Evolutionary conservation across 1,139 yeast genomes (phyloP), one percentile per base, ranked within the genome.

Genomic region (Yamadazyma conglobata): DNA sequence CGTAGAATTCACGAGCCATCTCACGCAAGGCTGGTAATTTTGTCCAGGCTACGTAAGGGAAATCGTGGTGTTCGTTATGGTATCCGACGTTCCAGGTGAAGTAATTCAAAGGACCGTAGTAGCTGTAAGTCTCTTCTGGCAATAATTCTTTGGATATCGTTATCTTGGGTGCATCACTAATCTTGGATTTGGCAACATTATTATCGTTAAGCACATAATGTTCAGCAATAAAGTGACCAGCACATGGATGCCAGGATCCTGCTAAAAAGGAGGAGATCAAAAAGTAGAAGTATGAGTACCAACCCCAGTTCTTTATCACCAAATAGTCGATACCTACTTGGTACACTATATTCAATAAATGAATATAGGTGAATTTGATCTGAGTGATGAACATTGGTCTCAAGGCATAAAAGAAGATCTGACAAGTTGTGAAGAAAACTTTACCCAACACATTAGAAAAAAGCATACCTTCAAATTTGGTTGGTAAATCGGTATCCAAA

Each of bases 221-320:
- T 54, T 88, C 96, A 6, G 96, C 94, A 43, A 88, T 86, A 57
- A 88, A 88, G 59, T 88, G 96, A 11, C 96, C 96, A 2, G 96
- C 95, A 44, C 88, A 80, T 19, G 96, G 96, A 50, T 88, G 96
- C 51, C 86, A 67, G 0, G 95, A 85, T 2, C 96, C 96, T 1
- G 96, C 95, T 34, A 88, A 63, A 52, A 88, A 85, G 0, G 94
- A 81, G 30, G 91, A 80, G 58, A 82, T 64, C 25, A 87, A 53
- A 43, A 88, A 73, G 54, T 88, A 88, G 28, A 63, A 55, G 31
- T 84, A 57, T 0, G 93, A 59, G 39, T 76, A 73, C 66, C 70
- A 58, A 0, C 95, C 93, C 74, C 83, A 78, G 35, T 42, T 46
- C 15, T 54, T 60, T 17, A 84, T 73, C 43, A 87, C 62, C 14